Base-by-base conservation (phyloP, 2,329 filamentous ascomycete species). In the Bipolaris bicolor region DNA sequence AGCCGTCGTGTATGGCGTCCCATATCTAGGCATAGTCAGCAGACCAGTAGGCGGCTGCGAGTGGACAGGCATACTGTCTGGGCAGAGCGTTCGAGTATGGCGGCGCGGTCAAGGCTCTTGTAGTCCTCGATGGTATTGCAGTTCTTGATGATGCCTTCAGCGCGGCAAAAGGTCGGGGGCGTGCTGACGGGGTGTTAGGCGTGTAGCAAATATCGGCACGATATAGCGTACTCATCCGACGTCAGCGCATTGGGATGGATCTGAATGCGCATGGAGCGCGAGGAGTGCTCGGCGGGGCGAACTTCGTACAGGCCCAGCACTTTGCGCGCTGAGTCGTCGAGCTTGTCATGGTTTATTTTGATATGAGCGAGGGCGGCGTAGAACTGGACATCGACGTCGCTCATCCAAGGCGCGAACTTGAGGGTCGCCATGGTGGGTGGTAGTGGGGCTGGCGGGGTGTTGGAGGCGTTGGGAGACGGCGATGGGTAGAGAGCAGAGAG, bases 71-170 rank as follows among this genome's bases (percentile, higher is more conserved):
- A 69, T 80, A 92, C 91, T 78, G 90, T 94, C 72, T 87, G 86
- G 10, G 89, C 94, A 36, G 91, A 88, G 60, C 88, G 88, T 61
- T 91, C 86, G 46, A 98, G 83, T 76, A 96, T 87, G 33, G 88
- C 87, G 10, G 83, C 76, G 75, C 94, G 95, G 76, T 98, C 91
- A 62, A 88, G 84, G 63, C 89, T 90, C 72, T 88, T 91, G 77
- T 97, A 98, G 71, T 95, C 92, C 68, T 98, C 94, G 66, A 97
- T 85, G 1, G 95, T 98, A 75, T 99, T 99, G 72, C 94, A 89
- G 78, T 99, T 99, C 75, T 90, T 93, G 70, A 99, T 96, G 73
- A 91, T 91, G 59, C 95, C 95, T 76, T 98, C 94, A 44, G 91
- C 94, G 66, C 94, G 89, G 72, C 89, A 91, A 69, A 86, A 87